Base-by-base conservation (phyloP, 768 basidiomycete species). In the Mycena polygramma region DNA sequence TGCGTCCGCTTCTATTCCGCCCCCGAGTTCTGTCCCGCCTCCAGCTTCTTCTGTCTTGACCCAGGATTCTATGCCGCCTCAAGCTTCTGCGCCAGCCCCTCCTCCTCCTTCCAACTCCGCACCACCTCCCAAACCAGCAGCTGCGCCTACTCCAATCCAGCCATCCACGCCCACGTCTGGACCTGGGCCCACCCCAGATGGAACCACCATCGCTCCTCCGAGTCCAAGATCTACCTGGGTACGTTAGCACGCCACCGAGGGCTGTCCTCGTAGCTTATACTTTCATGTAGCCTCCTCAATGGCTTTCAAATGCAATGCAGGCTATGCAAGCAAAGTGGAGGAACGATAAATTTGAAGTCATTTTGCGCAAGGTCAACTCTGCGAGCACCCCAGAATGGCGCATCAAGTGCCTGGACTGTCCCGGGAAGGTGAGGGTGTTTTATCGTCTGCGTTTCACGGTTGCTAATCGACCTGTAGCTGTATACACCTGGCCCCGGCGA, bases 401-500 rank as follows among this genome's bases (percentile, higher is more conserved):
- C n/a, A 88, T 97, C 77, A 96, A 93, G 80, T 98, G 96, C 78
- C 77, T 90, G 71, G 96, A 98, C 79, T 97, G 96, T 80, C 96
- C 96, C 74, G 95, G 95, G 77, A 97, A 96, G 88, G 95, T 95
- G 70, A 30, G 84, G 36, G 11, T 17, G n/a, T 58, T 10, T n/a
- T 19, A 46, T 41, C 57, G 36, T 14, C 39, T 11, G 24, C 39
- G 30, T 66, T 55, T 45, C 45, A 63, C 17, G 39, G 13, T n/a
- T 55, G 13, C 9, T 64, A 36, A 41, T 39, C 9, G 24, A 10
- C 30, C 45, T 66, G 43, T 74, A 96, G 91, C 79, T 98, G 69
- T 99, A 98, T 85, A 94, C 92, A 74, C 91, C 96, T 55, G 97
- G 97, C 57, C 95, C 95, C 10, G 92, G 88, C 10, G 92, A 97